Conservation (phyloP, 2,329 filamentous ascomycete species). For the Ascochyta koolunga region DNA sequence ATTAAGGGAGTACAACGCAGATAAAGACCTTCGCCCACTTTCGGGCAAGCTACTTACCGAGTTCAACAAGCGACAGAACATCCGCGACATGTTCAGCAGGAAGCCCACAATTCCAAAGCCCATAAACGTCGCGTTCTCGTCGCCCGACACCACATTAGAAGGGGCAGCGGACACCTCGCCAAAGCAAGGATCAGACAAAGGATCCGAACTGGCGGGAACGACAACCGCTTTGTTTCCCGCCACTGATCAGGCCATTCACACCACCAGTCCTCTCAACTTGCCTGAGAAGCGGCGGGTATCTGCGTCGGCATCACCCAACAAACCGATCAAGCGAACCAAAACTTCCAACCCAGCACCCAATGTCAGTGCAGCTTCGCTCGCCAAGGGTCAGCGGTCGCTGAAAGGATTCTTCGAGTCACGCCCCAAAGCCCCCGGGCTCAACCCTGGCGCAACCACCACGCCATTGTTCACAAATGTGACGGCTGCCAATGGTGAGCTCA, state of each 20-base stretch:
- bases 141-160: neutral
- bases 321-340: conserved; percentile 59
- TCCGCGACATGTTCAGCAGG: conserved; percentile 87
- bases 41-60: conserved; percentile 87
- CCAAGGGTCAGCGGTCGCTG: conserved; percentile 66
- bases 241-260: neutral
- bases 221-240: conserved; percentile 20
- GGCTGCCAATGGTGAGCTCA: conserved; percentile 1
- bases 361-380: conserved; percentile 29
- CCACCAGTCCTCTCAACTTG: conserved; percentile 29
- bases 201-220: conserved; percentile 9
- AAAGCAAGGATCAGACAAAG: conserved; percentile 13
- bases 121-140: conserved; percentile 2
- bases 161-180: conserved; percentile 2
- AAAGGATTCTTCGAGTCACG: conserved; percentile 74
- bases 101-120: conserved; percentile 24
- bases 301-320: conserved; percentile 26
- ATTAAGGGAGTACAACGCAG: conserved; percentile 65
- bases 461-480: conserved; percentile 4
- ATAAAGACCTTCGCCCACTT: conserved; percentile 70
- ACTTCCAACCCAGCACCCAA: conserved; percentile 33
- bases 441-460: conserved; percentile 3
- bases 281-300: conserved; percentile 39
- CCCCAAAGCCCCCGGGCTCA: conserved; percentile 18
- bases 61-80: conserved; percentile 82